Evolutionary conservation across 192 early-diverging fungal species (phyloP), one percentile per base, ranked within the genome.

Genomic region (Geosiphon pyriformis): DNA sequence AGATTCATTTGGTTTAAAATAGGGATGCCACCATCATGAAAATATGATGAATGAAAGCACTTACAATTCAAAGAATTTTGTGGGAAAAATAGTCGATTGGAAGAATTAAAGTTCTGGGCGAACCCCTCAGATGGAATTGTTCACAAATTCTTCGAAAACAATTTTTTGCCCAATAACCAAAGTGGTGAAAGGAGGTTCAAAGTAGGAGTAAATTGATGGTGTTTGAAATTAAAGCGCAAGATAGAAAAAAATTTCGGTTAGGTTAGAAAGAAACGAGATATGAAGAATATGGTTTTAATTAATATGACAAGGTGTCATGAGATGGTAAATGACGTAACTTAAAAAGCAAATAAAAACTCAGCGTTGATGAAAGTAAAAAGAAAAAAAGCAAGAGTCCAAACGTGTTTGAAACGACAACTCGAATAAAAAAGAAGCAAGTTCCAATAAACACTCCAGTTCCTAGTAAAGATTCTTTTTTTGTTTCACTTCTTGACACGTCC

Each of bases 261-360:
- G 53, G 53, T 55, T 29, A 55, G 27, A 34, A 27, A 30, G 23
- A 59, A 26, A 34, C 20, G 30, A 34, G 30, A 59, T n/a, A 59
- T 11, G 29, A 27, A 27, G 57, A 59, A 10, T n/a, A 10, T 6
- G 29, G 30, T 33, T 4, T 11, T 54, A n/a, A n/a, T n/a, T n/a
- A n/a, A n/a, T n/a, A n/a, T n/a, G n/a, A n/a, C n/a, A n/a, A n/a
- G n/a, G n/a, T n/a, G n/a, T n/a, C n/a, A n/a, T n/a, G n/a, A n/a
- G n/a, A n/a, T n/a, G n/a, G n/a, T n/a, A n/a, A n/a, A n/a, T n/a
- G n/a, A n/a, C n/a, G n/a, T n/a, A n/a, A n/a, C n/a, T n/a, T n/a
- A n/a, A n/a, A n/a, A n/a, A n/a, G n/a, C n/a, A n/a, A n/a, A n/a
- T n/a, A n/a, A n/a, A n/a, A n/a, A n/a, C n/a, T n/a, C n/a, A n/a